phyloP scores from a whole-genome alignment of 495 filamentous ascomycete species.

The Daldinia loculata region DNA sequence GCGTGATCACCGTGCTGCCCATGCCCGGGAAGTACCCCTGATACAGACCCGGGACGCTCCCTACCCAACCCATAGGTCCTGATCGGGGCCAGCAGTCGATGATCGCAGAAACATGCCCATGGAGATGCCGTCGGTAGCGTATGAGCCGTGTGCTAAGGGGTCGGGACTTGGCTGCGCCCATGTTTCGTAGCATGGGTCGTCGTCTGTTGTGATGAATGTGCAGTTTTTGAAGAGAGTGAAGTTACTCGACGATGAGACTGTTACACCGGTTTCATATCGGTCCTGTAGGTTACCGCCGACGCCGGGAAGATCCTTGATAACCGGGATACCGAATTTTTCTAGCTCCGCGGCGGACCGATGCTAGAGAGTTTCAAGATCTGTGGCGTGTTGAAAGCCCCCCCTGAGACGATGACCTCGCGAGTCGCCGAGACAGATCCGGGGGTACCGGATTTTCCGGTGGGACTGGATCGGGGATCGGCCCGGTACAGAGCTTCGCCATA shows the following conservation, averaged over 20 bases:
- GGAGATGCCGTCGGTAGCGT: conserved; percentile 59
- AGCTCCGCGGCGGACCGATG: conserved; percentile 63
- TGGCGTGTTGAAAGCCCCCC: conserved; percentile 68
- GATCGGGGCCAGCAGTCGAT: conserved; percentile 7
- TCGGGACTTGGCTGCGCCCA: conserved; percentile 50
- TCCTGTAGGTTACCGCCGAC: conserved; percentile 76
- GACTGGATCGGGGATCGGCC: conserved; percentile 58
- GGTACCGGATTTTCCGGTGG: conserved; percentile 46
- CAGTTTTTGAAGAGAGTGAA: conserved; percentile 57
- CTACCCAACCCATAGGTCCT: neutral
- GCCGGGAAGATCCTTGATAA: conserved; percentile 64
- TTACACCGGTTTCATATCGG: conserved; percentile 65
- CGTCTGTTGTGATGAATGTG: conserved; percentile 52
- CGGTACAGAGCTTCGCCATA: conserved; percentile 67
- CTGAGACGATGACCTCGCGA: conserved; percentile 70
- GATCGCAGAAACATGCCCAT: conserved; percentile 59
- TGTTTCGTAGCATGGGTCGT: conserved; percentile 60
- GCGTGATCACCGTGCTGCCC: too few species aligned
- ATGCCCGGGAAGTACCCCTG: too few species aligned
- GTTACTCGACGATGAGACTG: conserved; percentile 54
- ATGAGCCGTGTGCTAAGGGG: conserved; percentile 53
- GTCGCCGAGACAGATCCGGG: conserved; percentile 58
- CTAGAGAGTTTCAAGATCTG: conserved; percentile 72
- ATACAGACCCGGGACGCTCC: conserved; percentile 42
- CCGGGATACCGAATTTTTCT: conserved; percentile 54